phyloP scores from a whole-genome alignment of 306 rosid genomes.

The Astragalus membranaceus region DNA sequence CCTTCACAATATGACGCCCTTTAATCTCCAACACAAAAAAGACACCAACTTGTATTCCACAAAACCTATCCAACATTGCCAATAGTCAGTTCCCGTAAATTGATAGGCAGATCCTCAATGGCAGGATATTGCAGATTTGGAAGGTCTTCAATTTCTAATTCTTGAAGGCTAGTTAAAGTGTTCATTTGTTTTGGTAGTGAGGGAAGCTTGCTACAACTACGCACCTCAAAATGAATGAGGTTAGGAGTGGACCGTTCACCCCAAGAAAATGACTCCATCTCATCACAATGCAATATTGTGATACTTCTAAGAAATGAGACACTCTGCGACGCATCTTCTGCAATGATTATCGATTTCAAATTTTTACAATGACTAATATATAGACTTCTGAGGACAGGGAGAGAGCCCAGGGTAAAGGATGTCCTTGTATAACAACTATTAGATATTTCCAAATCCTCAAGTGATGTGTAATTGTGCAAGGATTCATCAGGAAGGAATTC shows the following conservation, averaged over 20 bases:
- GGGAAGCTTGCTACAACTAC: not conserved
- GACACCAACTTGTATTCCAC: not conserved
- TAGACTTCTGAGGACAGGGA: not conserved
- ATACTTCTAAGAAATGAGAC: not conserved
- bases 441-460: not conserved
- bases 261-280: not conserved
- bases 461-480: not conserved
- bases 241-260: not conserved
- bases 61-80: not conserved
- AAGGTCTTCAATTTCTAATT: not conserved
- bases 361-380: not conserved
- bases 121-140: not conserved
- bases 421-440: not conserved
- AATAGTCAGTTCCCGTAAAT: not conserved
- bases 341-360: not conserved
- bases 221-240: not conserved
- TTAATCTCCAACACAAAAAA: not conserved
- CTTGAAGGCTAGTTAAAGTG: not conserved
- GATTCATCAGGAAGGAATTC: conserved; percentile 7
- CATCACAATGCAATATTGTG: not conserved
- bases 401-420: not conserved
- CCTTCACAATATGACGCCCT: not conserved
- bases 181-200: not conserved
- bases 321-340: not conserved
- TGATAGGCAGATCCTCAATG: not conserved